These are phyloP conservation scores for Geosmithia flava DNA, from an alignment of 2,329 filamentous ascomycete genomes.

Conservation along the genomic window DNA sequence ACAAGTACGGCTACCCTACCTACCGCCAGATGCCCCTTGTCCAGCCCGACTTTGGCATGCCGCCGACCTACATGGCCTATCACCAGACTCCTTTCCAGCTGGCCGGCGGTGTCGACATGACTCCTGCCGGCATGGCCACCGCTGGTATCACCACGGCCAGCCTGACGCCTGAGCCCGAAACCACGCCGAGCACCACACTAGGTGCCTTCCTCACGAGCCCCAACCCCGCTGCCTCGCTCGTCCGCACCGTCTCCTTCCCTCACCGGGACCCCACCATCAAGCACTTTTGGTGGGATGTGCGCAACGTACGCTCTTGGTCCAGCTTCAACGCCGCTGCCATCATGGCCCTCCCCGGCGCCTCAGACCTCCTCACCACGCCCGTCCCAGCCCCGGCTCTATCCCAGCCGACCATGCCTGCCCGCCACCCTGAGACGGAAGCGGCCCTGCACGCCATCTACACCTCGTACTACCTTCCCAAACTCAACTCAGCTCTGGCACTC, in stretches of 20 bases:
- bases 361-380: conserved; percentile 58
- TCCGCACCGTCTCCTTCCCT: conserved; percentile 64
- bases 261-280: conserved; percentile 55
- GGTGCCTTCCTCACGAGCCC: conserved; percentile 64
- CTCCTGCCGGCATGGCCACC: conserved; percentile 19
- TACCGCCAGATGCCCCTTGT: conserved; percentile 60
- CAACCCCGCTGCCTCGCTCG: conserved; percentile 73
- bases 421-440: conserved; percentile 67
- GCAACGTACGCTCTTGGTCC: conserved; percentile 74
- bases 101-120: not conserved
- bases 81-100: conserved; percentile 13
- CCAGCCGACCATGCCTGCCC: conserved; percentile 39
- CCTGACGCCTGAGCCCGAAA: conserved; percentile 25
- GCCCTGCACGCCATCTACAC: conserved; percentile 65
- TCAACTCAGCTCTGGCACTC: conserved; percentile 72
- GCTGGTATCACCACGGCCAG: conserved; percentile 14
- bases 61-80: conserved; percentile 30
- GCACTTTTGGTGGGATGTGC: conserved; percentile 94
- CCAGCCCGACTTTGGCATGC: conserved; percentile 28
- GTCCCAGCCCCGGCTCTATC: conserved; percentile 51
- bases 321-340: conserved; percentile 66
- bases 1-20: conserved; percentile 70
- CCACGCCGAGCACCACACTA: conserved; percentile 51
- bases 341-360: conserved; percentile 58
- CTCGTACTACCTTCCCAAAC: conserved; percentile 70